Base-by-base conservation (phyloP, 2,329 filamentous ascomycete genomes). In the Neofusicoccum cordaticola region DNA sequence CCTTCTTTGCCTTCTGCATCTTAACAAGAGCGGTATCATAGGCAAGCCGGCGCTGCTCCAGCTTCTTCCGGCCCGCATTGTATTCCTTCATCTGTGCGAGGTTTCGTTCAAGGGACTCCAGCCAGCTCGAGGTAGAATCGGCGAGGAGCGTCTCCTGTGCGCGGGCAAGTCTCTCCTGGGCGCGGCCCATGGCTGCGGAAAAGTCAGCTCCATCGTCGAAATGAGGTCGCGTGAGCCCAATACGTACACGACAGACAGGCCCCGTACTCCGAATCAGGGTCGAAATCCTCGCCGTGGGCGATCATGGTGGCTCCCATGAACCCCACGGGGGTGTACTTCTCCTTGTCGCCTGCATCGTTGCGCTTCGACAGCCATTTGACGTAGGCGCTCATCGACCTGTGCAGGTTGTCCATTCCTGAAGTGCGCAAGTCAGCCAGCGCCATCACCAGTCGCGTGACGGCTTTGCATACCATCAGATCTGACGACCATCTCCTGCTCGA, bases 41-140 rank as follows among this genome's bases (percentile, higher is more conserved):
- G 68, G 93, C 93, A 65, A 98, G 83, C 66, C 94, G 88, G 65
- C 94, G 89, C 72, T 83, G 91, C 76, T 98, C 95, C 69, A 98
- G 89, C 86, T 96, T 97, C 86, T 95, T 97, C 74, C 94, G 90
- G 58, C 94, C 63, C 83, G 94, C 91, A 85, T 97, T 93, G 72
- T 97, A 98, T 74, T 98, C 95, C 77, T 96, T 97, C 92, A 98
- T 94, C 84, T 97, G 95, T 41, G 92, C 89, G 61, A 97, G 79
- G 31, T 90, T 96, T 69, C 93, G 85, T 77, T 98, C 94, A 22
- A 97, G 82, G n/a, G 91, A 93, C 76, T 97, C 93, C 65, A 96
- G 83, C 94, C 94, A 97, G 75, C 86, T 90, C 39, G 87, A 85
- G 15, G 90, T 96, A 67, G 92, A 90, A 71, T 91, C 86, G 39